These are phyloP conservation scores for Penicillium sp. DNA, from an alignment of 2,329 filamentous ascomycete genomes.

Conservation along the genomic window DNA sequence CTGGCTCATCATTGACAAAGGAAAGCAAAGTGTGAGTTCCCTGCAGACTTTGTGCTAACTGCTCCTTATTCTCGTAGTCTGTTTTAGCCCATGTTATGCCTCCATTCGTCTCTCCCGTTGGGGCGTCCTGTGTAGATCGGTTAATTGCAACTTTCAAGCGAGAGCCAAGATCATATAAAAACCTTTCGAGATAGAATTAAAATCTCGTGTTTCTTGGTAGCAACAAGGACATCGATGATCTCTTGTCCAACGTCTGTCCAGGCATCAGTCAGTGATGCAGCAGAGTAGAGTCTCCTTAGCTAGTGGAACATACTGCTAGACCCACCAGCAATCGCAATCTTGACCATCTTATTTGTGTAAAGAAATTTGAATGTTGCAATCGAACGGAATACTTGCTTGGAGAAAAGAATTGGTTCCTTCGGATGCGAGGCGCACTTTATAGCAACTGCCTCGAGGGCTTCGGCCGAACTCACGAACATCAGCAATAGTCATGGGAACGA, in stretches of 20 bases:
- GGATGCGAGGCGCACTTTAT: not conserved
- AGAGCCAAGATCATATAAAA: not conserved
- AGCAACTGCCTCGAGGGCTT: not conserved
- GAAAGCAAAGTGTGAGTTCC: slow-evolving; percentile 59
- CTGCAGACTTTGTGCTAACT: slow-evolving; percentile 45
- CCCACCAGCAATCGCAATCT: slow-evolving; percentile 51
- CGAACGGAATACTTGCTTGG: not conserved
- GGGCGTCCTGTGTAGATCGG: slow-evolving; percentile 28
- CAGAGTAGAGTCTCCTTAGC: not conserved
- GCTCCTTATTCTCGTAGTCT: slow-evolving; percentile 49
- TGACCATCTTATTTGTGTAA: slow-evolving; percentile 45
- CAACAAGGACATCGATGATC: slow-evolving; percentile 56
- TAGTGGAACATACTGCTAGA: slow-evolving; percentile 45
- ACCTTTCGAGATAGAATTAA: slow-evolving; percentile 56
- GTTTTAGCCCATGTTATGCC: slow-evolving; percentile 43
- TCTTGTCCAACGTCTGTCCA: slow-evolving; percentile 57
- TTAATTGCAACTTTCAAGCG: not conserved
- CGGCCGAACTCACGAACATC: not conserved
- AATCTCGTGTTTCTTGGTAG: slow-evolving; percentile 56
- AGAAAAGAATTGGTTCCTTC: not conserved
- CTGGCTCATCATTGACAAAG: slow-evolving; percentile 46
- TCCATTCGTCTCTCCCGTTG: slow-evolving; percentile 2
- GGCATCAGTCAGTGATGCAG: slow-evolving; percentile 8
- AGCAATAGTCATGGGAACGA: not conserved
- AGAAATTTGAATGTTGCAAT: not conserved